These are phyloP conservation scores for Ogataea paraovalis DNA, from an alignment of 805 yeast species.

Conservation along the genomic window DNA sequence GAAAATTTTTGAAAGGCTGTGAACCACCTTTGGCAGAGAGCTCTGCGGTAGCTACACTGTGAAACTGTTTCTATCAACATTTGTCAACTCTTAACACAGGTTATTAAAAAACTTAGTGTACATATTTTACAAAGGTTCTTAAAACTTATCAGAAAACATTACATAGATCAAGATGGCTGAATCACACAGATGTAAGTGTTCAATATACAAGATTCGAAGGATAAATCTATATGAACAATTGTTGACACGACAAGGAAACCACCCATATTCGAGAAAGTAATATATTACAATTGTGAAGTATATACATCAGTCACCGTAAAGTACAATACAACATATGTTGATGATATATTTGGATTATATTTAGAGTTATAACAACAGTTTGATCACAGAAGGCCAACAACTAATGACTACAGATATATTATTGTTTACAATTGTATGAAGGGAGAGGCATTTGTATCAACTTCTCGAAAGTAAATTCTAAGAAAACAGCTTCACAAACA, in stretches of 20 bases:
- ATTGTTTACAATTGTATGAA: no score
- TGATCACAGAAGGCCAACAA: no score
- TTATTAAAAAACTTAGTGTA: not conserved
- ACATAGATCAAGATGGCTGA: conserved; percentile 69
- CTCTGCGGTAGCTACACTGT: not conserved
- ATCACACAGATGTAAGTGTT: conserved; percentile 92
- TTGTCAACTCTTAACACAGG: not conserved
- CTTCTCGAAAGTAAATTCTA: no score
- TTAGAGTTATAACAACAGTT: no score
- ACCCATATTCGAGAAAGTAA: not conserved
- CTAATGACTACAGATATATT: no score
- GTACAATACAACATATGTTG: no score
- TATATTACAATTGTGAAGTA: no score
- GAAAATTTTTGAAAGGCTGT: not conserved
- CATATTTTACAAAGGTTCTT: not conserved
- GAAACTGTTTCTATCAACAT: not conserved
- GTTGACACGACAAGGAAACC: not conserved
- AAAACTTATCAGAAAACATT: conserved; percentile 2
- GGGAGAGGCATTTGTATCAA: no score
- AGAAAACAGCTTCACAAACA: no score
- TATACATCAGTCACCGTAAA: no score
- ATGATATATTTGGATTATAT: no score
- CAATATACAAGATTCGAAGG: not conserved
- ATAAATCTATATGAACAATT: not conserved
- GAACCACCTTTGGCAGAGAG: not conserved